Base-by-base conservation (phyloP, 805 yeast species). In the Kregervanrija delftensis region DNA sequence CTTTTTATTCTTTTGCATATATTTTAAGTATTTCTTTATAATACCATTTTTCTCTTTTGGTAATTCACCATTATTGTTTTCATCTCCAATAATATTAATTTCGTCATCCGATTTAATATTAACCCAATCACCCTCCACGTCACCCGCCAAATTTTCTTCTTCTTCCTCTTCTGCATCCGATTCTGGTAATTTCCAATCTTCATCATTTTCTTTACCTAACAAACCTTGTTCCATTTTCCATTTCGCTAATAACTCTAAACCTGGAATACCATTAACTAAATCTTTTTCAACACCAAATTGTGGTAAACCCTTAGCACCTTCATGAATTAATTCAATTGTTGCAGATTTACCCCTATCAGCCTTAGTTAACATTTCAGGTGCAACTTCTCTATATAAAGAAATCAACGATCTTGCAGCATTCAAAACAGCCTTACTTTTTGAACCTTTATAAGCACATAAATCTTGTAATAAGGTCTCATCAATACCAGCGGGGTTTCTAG, bases 321-420 rank as follows among this genome's bases (percentile, higher is more conserved):
- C 81, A 28, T 74, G 72, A 53, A 83, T 85, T 47, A 91, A 51
- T 47, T 79, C 93, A 79, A 90, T 83, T 13, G 95, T 73, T 8
- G 96, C 98, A 17, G 73, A 69, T 67, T 93, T 91, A 61, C 99
- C 99, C 62, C 99, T 77, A 61, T 93, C 98, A 60, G 88, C 89
- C 55, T 81, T 75, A 44, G 77, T 74, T 56, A 93, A 75, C 97
- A 93, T 86, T 51, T 91, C 96, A 5, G 99, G 99, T 2, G 96
- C 97, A 45, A 90, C 83, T 50, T 90, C 97, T 65, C 99, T 77
- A 66, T 86, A 93, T 43, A 93, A 71, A 0, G 93, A 69, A 46
- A 93, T 79, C 65, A 93, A 74, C 5, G 93, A 78, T 55, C 95
- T 79, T 1, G 99, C 96, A 40, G 98, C 99, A 80, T 83, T 86